Base-by-base conservation (phyloP, 108 stramenopile genomes). In the Discostella pseudostelligera region DNA sequence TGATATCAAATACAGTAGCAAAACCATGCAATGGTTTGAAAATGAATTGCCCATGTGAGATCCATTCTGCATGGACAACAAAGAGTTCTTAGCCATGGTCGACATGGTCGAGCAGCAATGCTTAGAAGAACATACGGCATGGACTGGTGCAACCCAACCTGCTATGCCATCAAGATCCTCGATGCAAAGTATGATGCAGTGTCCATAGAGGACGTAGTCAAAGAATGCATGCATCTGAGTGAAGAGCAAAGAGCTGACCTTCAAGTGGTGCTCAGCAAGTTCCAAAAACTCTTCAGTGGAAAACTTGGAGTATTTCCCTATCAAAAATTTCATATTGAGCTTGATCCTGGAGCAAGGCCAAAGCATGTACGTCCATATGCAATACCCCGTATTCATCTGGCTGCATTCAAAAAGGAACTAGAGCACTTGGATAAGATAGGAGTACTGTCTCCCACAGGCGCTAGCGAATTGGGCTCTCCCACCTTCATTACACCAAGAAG, bases 401-500 rank as follows among this genome's bases (percentile, higher is more conserved):
- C 67, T 19, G 48, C 63, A 6, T 81, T 72, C 29, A 66, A 72
- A 42, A 53, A 61, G 29, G 67, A 78, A 58, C 22, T 78, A 20
- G 42, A 74, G 2, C 61, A 62, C 16, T 46, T 82, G 1, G 40
- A 19, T 1, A 47, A 64, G 12, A 39, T 56, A 48, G 76, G 63
- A 12, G 70, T 77, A 13, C 42, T 78, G 8, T 1, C 44, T 29
- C 14, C 28, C 10, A 16, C n/a, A 36, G 57, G 60, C n/a, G 44
- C 14, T 55, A 51, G 45, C 17, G 67, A 69, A 65, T 78, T 71
- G 79, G 76, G 39, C 0, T 56, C 49, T 2, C 72, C 76, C 0
- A 50, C 72, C 0, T 77, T 82, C 57, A 78, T 78, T 32, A 59
- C 66, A 0, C 75, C 82, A 78, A 82, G 47, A 73, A 82, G 28